A percentile compares a stretch with the other conserved stretches of the same genome.
phyloP scores from a whole-genome alignment of 116 monocot species.

The Papilionanthe hybrid region DNA sequence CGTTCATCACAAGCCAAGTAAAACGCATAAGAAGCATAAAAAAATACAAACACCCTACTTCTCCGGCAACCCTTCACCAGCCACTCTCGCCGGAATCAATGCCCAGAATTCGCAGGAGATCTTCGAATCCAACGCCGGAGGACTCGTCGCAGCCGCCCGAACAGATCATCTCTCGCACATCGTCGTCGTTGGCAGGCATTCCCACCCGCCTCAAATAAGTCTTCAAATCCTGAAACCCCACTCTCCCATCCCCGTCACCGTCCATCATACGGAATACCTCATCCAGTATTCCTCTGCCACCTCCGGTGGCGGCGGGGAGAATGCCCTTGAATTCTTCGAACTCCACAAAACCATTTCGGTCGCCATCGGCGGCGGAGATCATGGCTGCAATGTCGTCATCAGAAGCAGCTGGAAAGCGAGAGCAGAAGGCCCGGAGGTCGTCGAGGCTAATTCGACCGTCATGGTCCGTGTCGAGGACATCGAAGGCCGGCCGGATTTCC shows the following conservation, averaged over 20 bases:
- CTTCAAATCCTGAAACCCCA: conserved; percentile 67
- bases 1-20: too few relatives aligned
- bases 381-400: conserved; percentile 50
- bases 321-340: conserved; percentile 54
- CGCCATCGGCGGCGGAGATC: conserved; percentile 73
- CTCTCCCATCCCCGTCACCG: conserved; percentile 63
- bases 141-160: conserved; percentile 29
- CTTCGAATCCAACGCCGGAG: conserved; percentile 36
- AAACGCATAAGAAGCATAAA: too few relatives aligned
- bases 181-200: conserved; percentile 39
- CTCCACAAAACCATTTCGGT: conserved; percentile 59
- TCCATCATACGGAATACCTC: conserved; percentile 77
- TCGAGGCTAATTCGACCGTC: conserved; percentile 82
- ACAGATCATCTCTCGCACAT: conserved; percentile 49
- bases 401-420: neutral
- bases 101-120: conserved; percentile 40
- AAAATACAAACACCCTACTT: too few relatives aligned
- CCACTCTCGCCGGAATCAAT: conserved; percentile 6
- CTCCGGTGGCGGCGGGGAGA: conserved; percentile 29
- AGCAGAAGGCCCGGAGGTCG: conserved; percentile 64
- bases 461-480: conserved; percentile 74
- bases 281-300: conserved; percentile 17
- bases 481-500: conserved; percentile 58
- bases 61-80: neutral
- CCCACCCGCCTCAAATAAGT: conserved; percentile 34